phyloP scores from a whole-genome alignment of 2,329 filamentous ascomycete species.

The Fusarium incarnatum region DNA sequence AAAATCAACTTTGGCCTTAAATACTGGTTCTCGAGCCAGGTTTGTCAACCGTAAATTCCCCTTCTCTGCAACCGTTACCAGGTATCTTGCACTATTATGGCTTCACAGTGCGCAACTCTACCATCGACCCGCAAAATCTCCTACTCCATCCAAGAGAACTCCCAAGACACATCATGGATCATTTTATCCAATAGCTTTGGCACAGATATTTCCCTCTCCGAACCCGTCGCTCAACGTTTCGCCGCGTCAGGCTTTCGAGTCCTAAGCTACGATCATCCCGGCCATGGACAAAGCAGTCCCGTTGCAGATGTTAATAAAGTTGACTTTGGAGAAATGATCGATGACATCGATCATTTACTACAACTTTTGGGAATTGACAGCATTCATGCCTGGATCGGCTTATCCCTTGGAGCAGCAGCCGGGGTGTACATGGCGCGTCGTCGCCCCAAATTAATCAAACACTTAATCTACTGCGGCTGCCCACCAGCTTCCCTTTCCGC shows the following conservation, averaged over 20 bases:
- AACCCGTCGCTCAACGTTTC: background rate
- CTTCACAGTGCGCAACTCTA: background rate
- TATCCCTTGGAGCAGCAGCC: constrained; percentile 9
- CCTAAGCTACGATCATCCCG: constrained; percentile 12
- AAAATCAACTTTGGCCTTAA: background rate
- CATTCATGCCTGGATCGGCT: background rate
- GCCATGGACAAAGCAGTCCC: background rate
- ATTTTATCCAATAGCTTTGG: constrained; percentile 8
- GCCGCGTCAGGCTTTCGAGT: background rate
- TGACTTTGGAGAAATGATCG: background rate
- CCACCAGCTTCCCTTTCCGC: background rate
- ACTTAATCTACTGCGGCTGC: constrained; percentile 1
- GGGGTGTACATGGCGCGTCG: background rate
- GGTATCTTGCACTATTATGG: background rate
- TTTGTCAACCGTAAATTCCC: rapidly evolving
- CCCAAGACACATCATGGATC: background rate
- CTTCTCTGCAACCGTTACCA: background rate
- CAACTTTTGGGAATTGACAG: background rate
- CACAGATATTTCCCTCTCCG: background rate
- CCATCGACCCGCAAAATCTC: background rate
- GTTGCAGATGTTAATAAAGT: background rate
- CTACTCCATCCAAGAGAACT: background rate
- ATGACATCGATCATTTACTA: background rate
- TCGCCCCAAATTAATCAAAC: background rate
- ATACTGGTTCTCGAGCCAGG: background rate